Conservation (phyloP, 139 green algal species). For the Volvox africanus region DNA sequence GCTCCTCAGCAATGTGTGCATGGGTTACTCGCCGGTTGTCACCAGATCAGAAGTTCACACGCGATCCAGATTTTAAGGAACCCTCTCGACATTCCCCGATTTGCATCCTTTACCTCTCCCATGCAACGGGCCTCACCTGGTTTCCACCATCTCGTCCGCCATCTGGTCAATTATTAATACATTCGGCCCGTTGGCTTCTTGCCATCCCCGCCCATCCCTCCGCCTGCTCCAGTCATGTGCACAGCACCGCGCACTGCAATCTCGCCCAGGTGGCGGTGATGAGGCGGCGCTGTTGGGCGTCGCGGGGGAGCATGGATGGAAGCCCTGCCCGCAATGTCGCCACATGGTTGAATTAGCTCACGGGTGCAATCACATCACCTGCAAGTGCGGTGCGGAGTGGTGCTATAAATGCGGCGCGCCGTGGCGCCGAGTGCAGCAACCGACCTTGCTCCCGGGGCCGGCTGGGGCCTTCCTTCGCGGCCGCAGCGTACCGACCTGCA, state of each 20-base stretch:
- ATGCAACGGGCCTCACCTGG: too few relatives aligned
- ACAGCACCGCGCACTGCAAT: conserved; percentile 30
- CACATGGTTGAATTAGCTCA: conserved; percentile 41
- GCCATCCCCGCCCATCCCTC: not conserved
- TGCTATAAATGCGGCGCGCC: conserved; percentile 41
- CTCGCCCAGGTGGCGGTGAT: not conserved
- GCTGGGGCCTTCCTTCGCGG: not conserved
- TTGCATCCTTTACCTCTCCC: too few relatives aligned
- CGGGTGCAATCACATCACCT: conserved; percentile 52
- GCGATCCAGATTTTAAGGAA: too few relatives aligned
- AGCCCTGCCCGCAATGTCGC: conserved; percentile 42
- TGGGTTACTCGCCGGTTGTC: too few relatives aligned
- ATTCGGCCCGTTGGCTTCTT: too few relatives aligned
- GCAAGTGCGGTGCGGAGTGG: conserved; percentile 51
- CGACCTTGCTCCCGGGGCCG: not conserved
- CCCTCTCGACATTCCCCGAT: too few relatives aligned
- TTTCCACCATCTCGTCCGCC: too few relatives aligned
- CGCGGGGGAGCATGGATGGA: conserved; percentile 38
- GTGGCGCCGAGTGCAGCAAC: conserved; percentile 13
- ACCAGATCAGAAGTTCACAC: too few relatives aligned
- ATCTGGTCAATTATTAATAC: too few relatives aligned
- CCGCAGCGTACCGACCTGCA: conserved; percentile 11
- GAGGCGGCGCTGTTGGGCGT: conserved; percentile 34
- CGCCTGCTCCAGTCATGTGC: conserved; percentile 23
- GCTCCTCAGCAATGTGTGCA: too few relatives aligned